A percentile compares a stretch with the other conserved stretches of the same genome.
Evolutionary conservation across 345 rosid species (phyloP).

Genomic region (Arabis alpina): DNA sequence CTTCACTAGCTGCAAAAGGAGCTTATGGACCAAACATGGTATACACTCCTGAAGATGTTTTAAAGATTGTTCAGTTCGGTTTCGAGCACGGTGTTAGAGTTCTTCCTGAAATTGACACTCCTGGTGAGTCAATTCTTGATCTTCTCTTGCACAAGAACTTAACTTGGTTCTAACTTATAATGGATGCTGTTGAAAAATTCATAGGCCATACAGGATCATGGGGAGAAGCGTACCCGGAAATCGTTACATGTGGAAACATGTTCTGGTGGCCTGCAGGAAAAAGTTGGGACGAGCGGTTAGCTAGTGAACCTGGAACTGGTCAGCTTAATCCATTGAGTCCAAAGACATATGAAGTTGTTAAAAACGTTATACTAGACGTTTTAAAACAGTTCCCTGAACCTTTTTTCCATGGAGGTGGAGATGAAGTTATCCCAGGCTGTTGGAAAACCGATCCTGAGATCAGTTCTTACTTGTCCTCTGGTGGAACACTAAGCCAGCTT

Average conservation of each 20-base stretch:
- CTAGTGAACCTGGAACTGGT: constrained; percentile 87
- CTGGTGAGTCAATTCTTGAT: constrained; percentile 56
- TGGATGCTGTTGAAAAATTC: constrained; percentile 3
- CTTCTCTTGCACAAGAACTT: constrained; percentile 5
- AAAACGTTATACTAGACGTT: constrained; percentile 61
- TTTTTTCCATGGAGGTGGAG: constrained; percentile 78
- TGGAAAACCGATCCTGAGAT: constrained; percentile 76
- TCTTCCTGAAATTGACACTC: constrained; percentile 82
- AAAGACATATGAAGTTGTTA: constrained; percentile 68
- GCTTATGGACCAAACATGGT: constrained; percentile 66
- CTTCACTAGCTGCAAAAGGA: constrained; percentile 71
- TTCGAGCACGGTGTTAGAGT: constrained; percentile 82
- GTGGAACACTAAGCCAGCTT: constrained; percentile 70
- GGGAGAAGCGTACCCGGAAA: constrained; percentile 85
- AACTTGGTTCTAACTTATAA: constrained; percentile 1
- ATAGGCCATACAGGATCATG: constrained; percentile 84
- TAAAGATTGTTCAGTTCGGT: constrained; percentile 61
- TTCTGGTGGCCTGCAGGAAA: constrained; percentile 77
- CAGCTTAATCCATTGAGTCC: constrained; percentile 82
- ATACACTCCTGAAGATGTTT: constrained; percentile 64
- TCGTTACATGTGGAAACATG: constrained; percentile 83
- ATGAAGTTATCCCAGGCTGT: constrained; percentile 78
- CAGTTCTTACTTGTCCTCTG: constrained; percentile 57
- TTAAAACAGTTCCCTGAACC: constrained; percentile 64
- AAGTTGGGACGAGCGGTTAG: constrained; percentile 62